phyloP scores from a whole-genome alignment of 2,329 filamentous ascomycete genomes.

The Allantophomopsis cytisporea region DNA sequence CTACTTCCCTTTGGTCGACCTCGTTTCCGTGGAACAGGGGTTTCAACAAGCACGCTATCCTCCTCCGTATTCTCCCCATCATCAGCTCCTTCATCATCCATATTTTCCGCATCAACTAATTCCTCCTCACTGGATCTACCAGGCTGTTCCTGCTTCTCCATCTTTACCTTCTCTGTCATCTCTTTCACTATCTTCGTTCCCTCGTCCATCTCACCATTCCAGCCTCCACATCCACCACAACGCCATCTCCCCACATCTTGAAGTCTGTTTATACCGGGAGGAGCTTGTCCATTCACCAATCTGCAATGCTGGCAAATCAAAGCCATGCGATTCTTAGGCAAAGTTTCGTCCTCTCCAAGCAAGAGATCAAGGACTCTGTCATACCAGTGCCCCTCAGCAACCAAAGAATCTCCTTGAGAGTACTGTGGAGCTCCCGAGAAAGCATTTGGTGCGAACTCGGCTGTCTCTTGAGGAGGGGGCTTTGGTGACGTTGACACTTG shows the following conservation, averaged over 20 bases:
- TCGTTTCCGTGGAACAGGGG: neutral
- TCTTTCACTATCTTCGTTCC: slow-evolving; percentile 58
- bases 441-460: slow-evolving; percentile 66
- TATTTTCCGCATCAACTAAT: neutral
- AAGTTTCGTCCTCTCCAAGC: slow-evolving; percentile 87
- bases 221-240: slow-evolving; percentile 70
- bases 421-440: slow-evolving; percentile 26
- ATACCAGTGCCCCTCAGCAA: slow-evolving; percentile 60
- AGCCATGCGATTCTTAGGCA: slow-evolving; percentile 78
- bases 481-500: slow-evolving; percentile 6
- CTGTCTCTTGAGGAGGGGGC: slow-evolving; percentile 7
- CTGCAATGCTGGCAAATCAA: slow-evolving; percentile 74
- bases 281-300: slow-evolving; percentile 90
- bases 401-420: slow-evolving; percentile 7
- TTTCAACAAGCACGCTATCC: neutral
- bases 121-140: neutral
- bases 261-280: slow-evolving; percentile 65
- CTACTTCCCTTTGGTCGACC: neutral
- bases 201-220: slow-evolving; percentile 74
- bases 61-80: neutral
- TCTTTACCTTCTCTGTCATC: slow-evolving; percentile 26
- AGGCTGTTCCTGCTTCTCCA: slow-evolving; percentile 5
- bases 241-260: slow-evolving; percentile 79
- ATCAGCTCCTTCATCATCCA: neutral
- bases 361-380: slow-evolving; percentile 86